phyloP scores from a whole-genome alignment of 2,329 filamentous ascomycete genomes.

The Hypoxylon sp. region DNA sequence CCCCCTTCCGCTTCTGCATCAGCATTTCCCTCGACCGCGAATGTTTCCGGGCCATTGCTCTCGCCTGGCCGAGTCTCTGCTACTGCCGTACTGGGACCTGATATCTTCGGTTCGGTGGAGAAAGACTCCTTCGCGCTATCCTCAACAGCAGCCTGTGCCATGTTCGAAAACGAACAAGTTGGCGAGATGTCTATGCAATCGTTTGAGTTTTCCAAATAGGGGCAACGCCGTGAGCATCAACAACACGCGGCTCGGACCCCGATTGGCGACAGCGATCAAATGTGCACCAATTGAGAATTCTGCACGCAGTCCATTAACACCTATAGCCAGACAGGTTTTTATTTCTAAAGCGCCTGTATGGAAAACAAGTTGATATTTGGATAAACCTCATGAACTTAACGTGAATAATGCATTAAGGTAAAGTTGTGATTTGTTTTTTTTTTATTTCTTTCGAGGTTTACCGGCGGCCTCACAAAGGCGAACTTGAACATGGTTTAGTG shows the following conservation, averaged over 20 bases:
- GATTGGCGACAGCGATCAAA: neutral
- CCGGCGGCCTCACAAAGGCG: conserved; percentile 9
- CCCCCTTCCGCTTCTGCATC: conserved; percentile 8
- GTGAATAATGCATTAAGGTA: neutral
- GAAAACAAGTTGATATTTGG: neutral
- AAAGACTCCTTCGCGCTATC: conserved; percentile 4
- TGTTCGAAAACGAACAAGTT: conserved; percentile 8
- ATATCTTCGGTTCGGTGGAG: conserved; percentile 23
- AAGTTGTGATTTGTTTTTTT: neutral
- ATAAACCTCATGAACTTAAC: neutral
- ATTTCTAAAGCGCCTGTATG: neutral
- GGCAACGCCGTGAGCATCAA: neutral
- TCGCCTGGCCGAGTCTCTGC: conserved; percentile 10
- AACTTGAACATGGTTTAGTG: neutral
- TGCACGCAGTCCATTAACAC: neutral
- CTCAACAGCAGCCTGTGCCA: conserved; percentile 12
- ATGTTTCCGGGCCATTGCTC: conserved; percentile 1
- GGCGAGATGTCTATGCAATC: neutral
- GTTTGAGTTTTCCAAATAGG: neutral
- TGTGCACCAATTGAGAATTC: neutral
- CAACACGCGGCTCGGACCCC: neutral
- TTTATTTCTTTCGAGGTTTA: neutral
- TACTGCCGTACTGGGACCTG: conserved; percentile 11
- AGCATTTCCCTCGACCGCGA: conserved; percentile 13
- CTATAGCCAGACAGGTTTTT: too few species aligned